Evolutionary conservation across 495 filamentous ascomycete genomes (phyloP), one percentile per base, ranked within the genome.

Genomic region (Arthonia radiata): DNA sequence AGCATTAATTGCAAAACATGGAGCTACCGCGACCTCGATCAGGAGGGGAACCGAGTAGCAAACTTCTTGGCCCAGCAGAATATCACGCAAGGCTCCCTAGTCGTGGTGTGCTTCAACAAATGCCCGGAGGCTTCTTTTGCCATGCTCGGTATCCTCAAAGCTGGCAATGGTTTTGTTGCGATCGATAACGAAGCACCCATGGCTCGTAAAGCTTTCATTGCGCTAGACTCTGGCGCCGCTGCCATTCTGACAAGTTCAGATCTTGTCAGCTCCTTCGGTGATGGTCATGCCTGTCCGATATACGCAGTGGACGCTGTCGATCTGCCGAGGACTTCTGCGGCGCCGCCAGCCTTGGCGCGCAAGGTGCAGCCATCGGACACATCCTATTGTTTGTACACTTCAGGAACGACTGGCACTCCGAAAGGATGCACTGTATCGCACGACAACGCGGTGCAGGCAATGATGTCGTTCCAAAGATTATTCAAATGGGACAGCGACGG

Each of bases 131-230:
- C 78, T 6, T 80, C 71, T 24, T 69, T 80, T 33, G 64, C 73
- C 2, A 77, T 83, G 13, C 51, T 86, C 4, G 79, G 75, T 4
- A 67, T 82, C 23, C 48, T 86, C 25, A 86, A 86, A 43, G 65
- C 68, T 4, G 82, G 80, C 0, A 83, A 73, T 38, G 61, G 67
- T 1, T 93, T 81, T 47, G 53, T 92, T 12, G 78, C 81, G 0
- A 51, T 70, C 18, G 80, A 70, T 52, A 68, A 58, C 2, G 56
- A 43, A 5, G 61, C 72, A 0, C 76, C 76, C 0, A 32, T 43
- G 18, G 53, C 62, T 5, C 49, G 75, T 18, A 64, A 70, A 27
- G 46, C 54, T 25, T 81, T 70, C 33, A 77, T 80, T 11, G 23
- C 72, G 2, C 28, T 52, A 16, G 75, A 80, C 33, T 74, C 72